A percentile compares a stretch with the other conserved stretches of the same genome.
Evolutionary conservation across 345 rosid species (phyloP).

Genomic region (Eucalyptus erythrocorys): DNA sequence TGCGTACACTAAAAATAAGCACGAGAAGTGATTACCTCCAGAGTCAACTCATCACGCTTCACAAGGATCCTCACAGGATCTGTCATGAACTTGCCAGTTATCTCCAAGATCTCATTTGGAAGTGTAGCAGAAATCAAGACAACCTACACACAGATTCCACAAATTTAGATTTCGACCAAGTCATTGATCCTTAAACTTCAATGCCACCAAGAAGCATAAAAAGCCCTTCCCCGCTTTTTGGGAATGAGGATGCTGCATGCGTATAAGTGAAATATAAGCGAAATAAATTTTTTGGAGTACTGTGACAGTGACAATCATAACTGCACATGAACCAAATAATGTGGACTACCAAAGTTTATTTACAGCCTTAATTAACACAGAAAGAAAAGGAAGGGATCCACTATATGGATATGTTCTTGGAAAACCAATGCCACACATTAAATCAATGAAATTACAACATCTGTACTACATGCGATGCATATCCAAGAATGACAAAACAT

Average conservation of each 20-base stretch:
- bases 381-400: not conserved
- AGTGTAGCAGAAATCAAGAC: conserved; percentile 94
- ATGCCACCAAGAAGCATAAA: not conserved
- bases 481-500: not conserved
- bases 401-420: not conserved
- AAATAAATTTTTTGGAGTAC: not conserved
- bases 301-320: not conserved
- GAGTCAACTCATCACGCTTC: conserved; percentile 96
- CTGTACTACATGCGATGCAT: not conserved
- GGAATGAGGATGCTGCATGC: not conserved
- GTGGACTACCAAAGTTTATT: not conserved
- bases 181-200: not conserved
- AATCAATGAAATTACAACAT: not conserved
- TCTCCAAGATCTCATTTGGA: conserved; percentile 95
- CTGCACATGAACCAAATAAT: not conserved
- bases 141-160: conserved; percentile 31
- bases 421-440: not conserved
- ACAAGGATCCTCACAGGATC: conserved; percentile 95
- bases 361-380: not conserved
- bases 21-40: conserved; percentile 43
- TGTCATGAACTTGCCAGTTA: conserved; percentile 88
- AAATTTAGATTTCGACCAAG: not conserved
- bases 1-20: not conserved
- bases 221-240: not conserved
- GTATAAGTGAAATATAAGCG: not conserved